Evolutionary conservation across 163 green algal species (phyloP).

Genomic region (Scenedesmus sp.): DNA sequence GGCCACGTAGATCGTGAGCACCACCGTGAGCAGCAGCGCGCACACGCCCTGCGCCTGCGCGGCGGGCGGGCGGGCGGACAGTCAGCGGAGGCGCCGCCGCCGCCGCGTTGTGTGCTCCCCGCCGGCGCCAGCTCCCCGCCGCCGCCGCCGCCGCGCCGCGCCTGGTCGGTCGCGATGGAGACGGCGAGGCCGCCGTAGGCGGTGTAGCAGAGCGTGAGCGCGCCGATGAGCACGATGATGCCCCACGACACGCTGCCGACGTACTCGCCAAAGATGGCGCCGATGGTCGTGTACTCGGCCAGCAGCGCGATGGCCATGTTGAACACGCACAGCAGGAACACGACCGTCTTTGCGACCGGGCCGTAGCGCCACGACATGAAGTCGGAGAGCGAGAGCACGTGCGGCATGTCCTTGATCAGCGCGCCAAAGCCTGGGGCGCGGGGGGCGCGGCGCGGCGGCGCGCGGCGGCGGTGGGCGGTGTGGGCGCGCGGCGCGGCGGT

Average conservation of each 20-base stretch:
- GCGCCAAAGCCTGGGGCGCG: background rate
- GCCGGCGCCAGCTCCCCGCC: too few species aligned
- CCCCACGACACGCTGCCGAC: conserved; percentile 57
- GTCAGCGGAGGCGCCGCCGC: background rate
- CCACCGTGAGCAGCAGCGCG: conserved; percentile 54
- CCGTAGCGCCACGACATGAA: conserved; percentile 65
- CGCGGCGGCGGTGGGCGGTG: too few species aligned
- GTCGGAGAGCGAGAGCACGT: conserved; percentile 73
- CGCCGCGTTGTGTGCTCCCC: background rate
- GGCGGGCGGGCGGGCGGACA: conserved; percentile 4
- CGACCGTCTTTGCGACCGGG: conserved; percentile 51
- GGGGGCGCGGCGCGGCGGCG: too few species aligned
- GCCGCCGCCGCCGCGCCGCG: too few species aligned
- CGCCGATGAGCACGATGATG: conserved; percentile 74
- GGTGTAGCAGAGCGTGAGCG: conserved; percentile 72
- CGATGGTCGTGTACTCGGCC: conserved; percentile 79
- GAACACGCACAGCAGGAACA: conserved; percentile 64
- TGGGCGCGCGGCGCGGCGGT: conserved; percentile 4
- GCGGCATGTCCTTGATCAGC: conserved; percentile 47
- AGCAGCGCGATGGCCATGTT: conserved; percentile 78
- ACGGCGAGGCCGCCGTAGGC: conserved; percentile 72
- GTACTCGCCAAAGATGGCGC: conserved; percentile 71
- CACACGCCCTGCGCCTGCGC: conserved; percentile 54
- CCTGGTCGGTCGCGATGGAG: conserved; percentile 76
- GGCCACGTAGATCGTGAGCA: conserved; percentile 69